Base-by-base conservation (phyloP, 257 asterid genomes). In the Capsicum baccatum region DNA sequence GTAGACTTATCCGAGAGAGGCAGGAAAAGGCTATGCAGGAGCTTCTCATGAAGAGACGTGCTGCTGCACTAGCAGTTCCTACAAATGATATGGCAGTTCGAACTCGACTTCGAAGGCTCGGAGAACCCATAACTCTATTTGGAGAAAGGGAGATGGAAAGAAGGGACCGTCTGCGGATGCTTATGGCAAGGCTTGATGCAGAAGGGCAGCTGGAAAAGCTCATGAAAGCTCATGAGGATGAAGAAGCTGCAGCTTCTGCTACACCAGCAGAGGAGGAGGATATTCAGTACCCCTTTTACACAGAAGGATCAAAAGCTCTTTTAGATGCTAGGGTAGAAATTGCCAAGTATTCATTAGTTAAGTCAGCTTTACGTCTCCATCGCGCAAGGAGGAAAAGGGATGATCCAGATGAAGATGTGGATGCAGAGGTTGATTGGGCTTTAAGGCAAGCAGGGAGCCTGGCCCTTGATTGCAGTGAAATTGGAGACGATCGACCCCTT, bases 111-210 rank as follows among this genome's bases (percentile, higher is more conserved):
- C 90, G 98, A 13, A 91, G 95, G 83, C 99, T 96, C 67, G 98
- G 98, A 56, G 99, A 95, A 63, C 99, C 98, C 71, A 90, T 94
- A 52, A 97, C 99, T 13, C 89, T 95, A 54, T 97, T 97, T 85
- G 99, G 99, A 3, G 98, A 97, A 88, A 89, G 94, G 89, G 98
- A 97, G 89, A 95, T 95, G 99, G 99, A 97, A 83, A 95, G 99
- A 85, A 94, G 98, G 63, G 99, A 97, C 17, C 94, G 98, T 6
- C 83, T 95, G 88, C 83, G 98, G 78, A 84, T 83, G 57, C 95
- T 94, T 82, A 94, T 96, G 98, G 97, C 94, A 0, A 91, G 87
- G 71, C 97, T 97, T 8, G 98, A 97, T 85, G 39, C 92, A 17
- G 98, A 97, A 83, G 98, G 98, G 39, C 97, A 97, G 88, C 85